Conservation (phyloP, 108 stramenopile species). For the Stephanodiscus triporus region DNA sequence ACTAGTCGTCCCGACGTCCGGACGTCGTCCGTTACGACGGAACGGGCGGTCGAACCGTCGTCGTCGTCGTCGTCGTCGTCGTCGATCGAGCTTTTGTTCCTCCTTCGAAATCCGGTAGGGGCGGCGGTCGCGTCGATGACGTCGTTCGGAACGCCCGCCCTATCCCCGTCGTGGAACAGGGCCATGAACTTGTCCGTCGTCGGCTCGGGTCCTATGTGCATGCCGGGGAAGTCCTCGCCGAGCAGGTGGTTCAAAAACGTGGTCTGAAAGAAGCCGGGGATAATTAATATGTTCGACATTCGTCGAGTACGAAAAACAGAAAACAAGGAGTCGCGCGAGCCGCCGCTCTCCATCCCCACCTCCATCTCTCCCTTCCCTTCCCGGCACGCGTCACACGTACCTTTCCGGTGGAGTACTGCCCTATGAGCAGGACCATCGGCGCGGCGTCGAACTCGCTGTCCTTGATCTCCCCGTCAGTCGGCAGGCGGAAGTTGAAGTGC, state of each 20-base stretch:
- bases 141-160: not conserved
- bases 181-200: constrained; percentile 75
- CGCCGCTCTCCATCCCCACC: no score
- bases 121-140: not conserved
- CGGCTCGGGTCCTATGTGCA: constrained; percentile 84
- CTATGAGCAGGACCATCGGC: constrained; percentile 85
- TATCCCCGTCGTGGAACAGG: constrained; percentile 45
- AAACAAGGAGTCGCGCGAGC: no score
- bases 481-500: constrained; percentile 44
- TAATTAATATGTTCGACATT: not conserved
- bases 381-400: constrained; percentile 1
- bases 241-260: constrained; percentile 59
- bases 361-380: no score
- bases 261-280: constrained; percentile 37
- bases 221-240: constrained; percentile 71
- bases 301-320: no score
- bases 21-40: constrained; percentile 38
- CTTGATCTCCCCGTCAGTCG: constrained; percentile 50
- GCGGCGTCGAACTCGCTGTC: constrained; percentile 83
- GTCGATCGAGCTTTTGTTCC: not conserved
- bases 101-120: constrained; percentile 24
- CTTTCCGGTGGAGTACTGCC: constrained; percentile 90
- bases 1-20: constrained; percentile 49
- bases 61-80: constrained; percentile 12
- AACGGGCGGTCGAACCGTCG: not conserved